Evolutionary conservation across 345 rosid species (phyloP).

Genomic region (Clausena lansium): DNA sequence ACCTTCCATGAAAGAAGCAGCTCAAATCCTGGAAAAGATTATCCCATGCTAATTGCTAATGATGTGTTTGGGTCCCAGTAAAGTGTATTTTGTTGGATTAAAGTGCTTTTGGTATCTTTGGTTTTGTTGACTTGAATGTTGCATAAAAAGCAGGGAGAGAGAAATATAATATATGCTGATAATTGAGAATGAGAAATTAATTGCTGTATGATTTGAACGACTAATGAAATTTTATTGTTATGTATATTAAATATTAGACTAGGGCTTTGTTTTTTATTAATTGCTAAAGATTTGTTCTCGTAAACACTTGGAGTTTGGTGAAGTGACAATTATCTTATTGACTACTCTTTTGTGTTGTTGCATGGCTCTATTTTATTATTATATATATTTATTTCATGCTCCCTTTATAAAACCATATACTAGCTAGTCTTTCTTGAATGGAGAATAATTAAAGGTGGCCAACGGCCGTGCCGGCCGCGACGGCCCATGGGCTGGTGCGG

Average conservation of each 20-base stretch:
- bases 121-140: constrained; percentile 29
- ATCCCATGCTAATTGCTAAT: constrained; percentile 15
- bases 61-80: constrained; percentile 25
- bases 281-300: background rate
- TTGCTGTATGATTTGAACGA: constrained; percentile 1
- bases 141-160: background rate
- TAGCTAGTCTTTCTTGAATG: no score
- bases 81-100: constrained; percentile 24
- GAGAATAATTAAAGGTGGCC: no score
- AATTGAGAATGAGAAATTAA: background rate
- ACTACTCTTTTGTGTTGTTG: no score
- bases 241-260: background rate
- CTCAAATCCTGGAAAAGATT: constrained; percentile 59
- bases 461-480: no score
- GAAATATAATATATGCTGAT: background rate
- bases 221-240: background rate
- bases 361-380: no score
- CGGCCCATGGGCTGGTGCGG: no score
- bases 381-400: no score
- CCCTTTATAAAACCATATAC: no score
- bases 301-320: no score
- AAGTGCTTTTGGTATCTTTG: constrained; percentile 13
- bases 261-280: background rate
- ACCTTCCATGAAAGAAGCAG: constrained; percentile 82
- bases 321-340: no score